Conservation (phyloP, 1,139 yeast genomes). For the Maudiozyma humilis region DNA sequence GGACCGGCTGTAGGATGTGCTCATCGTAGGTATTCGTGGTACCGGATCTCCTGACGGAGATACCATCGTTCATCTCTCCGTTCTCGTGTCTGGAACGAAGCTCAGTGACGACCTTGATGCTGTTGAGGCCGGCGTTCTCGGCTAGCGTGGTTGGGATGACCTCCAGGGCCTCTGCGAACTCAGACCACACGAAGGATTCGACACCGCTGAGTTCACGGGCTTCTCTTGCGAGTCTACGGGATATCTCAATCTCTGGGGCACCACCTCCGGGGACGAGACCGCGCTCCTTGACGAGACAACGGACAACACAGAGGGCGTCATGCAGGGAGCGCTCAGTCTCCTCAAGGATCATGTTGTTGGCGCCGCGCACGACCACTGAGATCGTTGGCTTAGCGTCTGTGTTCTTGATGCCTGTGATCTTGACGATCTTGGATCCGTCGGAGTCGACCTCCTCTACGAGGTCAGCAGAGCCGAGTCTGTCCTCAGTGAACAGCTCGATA, state of each 20-base stretch:
- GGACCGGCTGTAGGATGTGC: slow-evolving; percentile 91
- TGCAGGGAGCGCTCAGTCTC: slow-evolving; percentile 96
- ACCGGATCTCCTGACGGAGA: slow-evolving; percentile 88
- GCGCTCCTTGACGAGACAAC: slow-evolving; percentile 89
- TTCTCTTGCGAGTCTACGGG: slow-evolving; percentile 72
- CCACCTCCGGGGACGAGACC: slow-evolving; percentile 99
- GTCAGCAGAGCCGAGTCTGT: slow-evolving; percentile 85
- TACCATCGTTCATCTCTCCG: slow-evolving; percentile 93
- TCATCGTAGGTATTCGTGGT: slow-evolving; percentile 88
- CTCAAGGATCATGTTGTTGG: slow-evolving; percentile 79
- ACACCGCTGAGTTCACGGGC: slow-evolving; percentile 76
- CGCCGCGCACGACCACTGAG: slow-evolving; percentile 90
- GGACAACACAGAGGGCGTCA: slow-evolving; percentile 92
- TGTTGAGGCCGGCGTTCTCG: slow-evolving; percentile 94
- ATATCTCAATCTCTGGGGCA: slow-evolving; percentile 93
- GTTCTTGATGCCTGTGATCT: slow-evolving; percentile 74
- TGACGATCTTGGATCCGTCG: slow-evolving; percentile 86
- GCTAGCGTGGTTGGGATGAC: slow-evolving; percentile 95
- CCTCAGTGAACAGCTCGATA: slow-evolving; percentile 84
- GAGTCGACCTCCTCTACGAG: slow-evolving; percentile 86
- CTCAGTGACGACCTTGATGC: slow-evolving; percentile 91
- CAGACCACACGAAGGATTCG: slow-evolving; percentile 91
- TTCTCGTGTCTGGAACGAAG: slow-evolving; percentile 83
- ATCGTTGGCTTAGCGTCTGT: slow-evolving; percentile 59
- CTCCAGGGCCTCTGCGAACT: slow-evolving; percentile 91